Evolutionary conservation across 257 asterid genomes (phyloP).

Genomic region (Primulina tabacum): DNA sequence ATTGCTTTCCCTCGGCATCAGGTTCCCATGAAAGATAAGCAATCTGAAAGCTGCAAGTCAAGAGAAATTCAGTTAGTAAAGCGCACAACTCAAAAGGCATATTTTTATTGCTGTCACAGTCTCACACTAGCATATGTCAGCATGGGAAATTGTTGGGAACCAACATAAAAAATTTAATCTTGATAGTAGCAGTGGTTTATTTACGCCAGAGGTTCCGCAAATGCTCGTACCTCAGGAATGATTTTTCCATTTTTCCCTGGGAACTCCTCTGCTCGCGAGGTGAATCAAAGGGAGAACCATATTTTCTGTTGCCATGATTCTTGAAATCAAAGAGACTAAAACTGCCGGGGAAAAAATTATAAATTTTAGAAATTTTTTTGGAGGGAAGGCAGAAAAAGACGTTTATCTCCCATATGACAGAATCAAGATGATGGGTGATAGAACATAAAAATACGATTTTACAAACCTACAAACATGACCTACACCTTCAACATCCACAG

Average conservation of each 20-base stretch:
- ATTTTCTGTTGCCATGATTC: slow-evolving; percentile 73
- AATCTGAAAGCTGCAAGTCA: slow-evolving; percentile 64
- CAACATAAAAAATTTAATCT: neutral
- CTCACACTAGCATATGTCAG: neutral
- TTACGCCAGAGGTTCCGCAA: neutral
- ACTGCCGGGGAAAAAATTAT: slow-evolving; percentile 40
- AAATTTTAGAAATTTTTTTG: neutral
- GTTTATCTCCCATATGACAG: slow-evolving; percentile 5
- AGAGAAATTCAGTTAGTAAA: neutral
- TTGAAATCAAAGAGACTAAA: slow-evolving; percentile 83
- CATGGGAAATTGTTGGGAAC: neutral
- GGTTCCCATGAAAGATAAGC: slow-evolving; percentile 90
- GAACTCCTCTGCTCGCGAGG: slow-evolving; percentile 66
- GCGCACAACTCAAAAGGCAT: neutral
- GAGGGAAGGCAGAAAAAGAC: neutral
- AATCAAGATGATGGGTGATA: slow-evolving; percentile 13
- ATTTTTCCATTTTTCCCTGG: slow-evolving; percentile 98
- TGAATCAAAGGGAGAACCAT: slow-evolving; percentile 71
- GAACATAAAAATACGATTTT: slow-evolving; percentile 1
- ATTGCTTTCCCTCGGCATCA: slow-evolving; percentile 62
- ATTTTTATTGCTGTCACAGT: neutral
- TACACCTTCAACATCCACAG: slow-evolving; percentile 83
- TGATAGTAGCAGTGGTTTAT: slow-evolving; percentile 2
- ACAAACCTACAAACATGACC: slow-evolving; percentile 87
- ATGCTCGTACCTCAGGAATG: slow-evolving; percentile 69